A percentile compares a stretch with the other conserved stretches of the same genome.
phyloP scores from a whole-genome alignment of 148 eudicot species.

The Bassia scoparia region DNA sequence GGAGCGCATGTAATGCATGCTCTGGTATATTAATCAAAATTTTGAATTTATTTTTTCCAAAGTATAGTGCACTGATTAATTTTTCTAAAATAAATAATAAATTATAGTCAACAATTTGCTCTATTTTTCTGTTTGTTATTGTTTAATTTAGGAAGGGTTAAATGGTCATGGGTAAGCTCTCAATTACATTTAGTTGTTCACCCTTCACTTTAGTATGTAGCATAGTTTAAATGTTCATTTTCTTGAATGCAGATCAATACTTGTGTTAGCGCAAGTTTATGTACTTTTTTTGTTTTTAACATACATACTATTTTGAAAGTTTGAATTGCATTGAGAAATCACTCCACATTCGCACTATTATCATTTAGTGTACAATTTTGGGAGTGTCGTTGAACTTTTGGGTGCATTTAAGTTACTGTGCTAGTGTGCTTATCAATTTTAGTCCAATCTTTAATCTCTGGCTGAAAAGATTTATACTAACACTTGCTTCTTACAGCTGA shows the following conservation, averaged over 20 bases:
- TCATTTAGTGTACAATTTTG: neutral
- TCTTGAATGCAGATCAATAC: neutral
- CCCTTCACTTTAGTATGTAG: too few species aligned
- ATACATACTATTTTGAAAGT: neutral
- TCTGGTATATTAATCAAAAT: too few species aligned
- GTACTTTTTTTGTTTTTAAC: neutral
- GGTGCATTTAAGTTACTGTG: neutral
- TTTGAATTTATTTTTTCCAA: too few species aligned
- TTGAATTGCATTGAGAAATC: neutral
- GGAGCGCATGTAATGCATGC: too few species aligned
- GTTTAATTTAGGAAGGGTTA: too few species aligned
- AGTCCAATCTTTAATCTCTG: conserved; percentile 6
- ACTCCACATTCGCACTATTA: neutral
- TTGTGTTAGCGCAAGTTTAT: neutral
- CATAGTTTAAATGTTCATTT: neutral
- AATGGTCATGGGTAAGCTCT: too few species aligned
- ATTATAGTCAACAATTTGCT: too few species aligned
- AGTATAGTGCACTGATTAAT: too few species aligned
- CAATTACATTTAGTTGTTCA: too few species aligned
- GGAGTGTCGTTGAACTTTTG: neutral
- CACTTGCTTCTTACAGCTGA: conserved; percentile 50
- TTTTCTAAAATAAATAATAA: too few species aligned
- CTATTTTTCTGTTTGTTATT: too few species aligned
- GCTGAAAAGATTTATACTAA: conserved; percentile 16
- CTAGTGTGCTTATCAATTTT: neutral